A percentile compares a stretch with the other conserved stretches of the same genome.
These are phyloP conservation scores for Carex arenaria DNA, from an alignment of 202 grass and related monocot genomes.

Conservation along the genomic window DNA sequence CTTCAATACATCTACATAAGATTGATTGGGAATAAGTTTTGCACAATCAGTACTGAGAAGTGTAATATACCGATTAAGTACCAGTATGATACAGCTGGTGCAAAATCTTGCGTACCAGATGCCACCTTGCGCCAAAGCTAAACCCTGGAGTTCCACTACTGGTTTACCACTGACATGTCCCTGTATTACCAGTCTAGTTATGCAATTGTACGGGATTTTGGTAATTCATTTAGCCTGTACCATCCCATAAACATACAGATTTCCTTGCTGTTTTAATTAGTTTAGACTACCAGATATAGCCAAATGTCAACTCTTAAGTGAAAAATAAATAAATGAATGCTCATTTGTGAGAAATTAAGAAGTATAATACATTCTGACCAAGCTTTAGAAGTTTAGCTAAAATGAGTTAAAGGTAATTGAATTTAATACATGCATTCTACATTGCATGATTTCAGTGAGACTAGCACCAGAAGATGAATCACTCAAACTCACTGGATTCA, in stretches of 20 bases:
- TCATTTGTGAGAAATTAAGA: neutral
- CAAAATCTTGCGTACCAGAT: neutral
- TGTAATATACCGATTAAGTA: neutral
- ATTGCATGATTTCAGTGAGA: constrained; percentile 65
- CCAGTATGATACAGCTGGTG: neutral
- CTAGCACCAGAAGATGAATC: constrained; percentile 96
- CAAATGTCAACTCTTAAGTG: neutral
- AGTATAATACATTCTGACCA: neutral
- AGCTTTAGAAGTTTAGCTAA: neutral
- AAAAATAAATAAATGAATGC: neutral
- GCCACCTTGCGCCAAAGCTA: neutral
- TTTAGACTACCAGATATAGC: neutral
- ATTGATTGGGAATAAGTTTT: neutral
- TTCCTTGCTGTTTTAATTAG: neutral
- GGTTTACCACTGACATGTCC: neutral
- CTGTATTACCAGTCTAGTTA: neutral
- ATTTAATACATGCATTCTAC: neutral
- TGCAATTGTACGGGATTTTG: neutral
- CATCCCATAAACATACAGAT: neutral
- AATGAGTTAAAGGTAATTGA: neutral
- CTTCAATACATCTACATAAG: neutral
- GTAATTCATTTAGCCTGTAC: neutral
- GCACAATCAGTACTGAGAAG: neutral
- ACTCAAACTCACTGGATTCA: constrained; percentile 71
- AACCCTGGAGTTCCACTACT: neutral